phyloP scores from a whole-genome alignment of 2,329 filamentous ascomycete genomes.

The Xylariaceae sp. region DNA sequence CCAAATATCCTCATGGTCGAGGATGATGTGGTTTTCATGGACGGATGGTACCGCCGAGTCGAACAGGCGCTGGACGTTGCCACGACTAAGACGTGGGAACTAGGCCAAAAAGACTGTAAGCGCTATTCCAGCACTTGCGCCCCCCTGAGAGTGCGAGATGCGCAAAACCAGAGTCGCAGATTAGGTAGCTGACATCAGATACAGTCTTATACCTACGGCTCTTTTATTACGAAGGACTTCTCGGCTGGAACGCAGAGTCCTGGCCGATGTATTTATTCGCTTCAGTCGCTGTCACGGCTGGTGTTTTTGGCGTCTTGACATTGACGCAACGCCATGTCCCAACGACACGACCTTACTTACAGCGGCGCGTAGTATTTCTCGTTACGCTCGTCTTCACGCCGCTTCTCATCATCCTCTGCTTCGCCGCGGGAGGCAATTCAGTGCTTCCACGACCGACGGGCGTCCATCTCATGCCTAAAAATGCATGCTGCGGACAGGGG shows the following conservation, averaged over 20 bases:
- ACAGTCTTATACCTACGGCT: slow-evolving; percentile 28
- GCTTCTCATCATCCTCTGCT: slow-evolving; percentile 25
- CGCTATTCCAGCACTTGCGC: background rate
- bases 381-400: slow-evolving; percentile 21
- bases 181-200: slow-evolving; percentile 1
- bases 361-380: slow-evolving; percentile 15
- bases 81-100: slow-evolving; percentile 17
- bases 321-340: slow-evolving; percentile 12
- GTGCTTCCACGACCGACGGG: slow-evolving; percentile 20
- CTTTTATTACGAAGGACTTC: slow-evolving; percentile 28
- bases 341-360: slow-evolving; percentile 15
- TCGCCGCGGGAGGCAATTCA: slow-evolving; percentile 25
- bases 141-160: background rate
- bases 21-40: slow-evolving; percentile 29
- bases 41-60: slow-evolving; percentile 26
- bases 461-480: slow-evolving; percentile 24
- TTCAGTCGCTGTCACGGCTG: slow-evolving; percentile 7
- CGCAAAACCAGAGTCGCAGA: background rate
- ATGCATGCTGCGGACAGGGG: slow-evolving; percentile 29
- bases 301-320: background rate
- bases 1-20: slow-evolving; percentile 26
- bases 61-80: slow-evolving; percentile 18
- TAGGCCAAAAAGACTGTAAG: slow-evolving; percentile 20
- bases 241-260: slow-evolving; percentile 29
- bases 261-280: slow-evolving; percentile 24